Base-by-base conservation (phyloP, 352 stramenopile genomes). In the Phytophthora hibernalis region DNA sequence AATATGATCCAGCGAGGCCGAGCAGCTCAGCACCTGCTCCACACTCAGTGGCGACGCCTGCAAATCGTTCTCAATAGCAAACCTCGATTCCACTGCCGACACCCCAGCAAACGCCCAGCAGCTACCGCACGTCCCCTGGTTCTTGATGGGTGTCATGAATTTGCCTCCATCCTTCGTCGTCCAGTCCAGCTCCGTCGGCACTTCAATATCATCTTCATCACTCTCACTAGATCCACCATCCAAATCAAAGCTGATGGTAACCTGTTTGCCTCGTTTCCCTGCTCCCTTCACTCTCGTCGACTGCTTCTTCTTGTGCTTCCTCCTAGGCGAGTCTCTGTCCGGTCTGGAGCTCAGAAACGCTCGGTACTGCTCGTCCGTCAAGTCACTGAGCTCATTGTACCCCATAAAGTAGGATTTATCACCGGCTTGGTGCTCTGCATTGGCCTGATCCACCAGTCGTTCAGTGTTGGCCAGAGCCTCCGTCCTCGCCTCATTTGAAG, bases 61-160 rank as follows among this genome's bases (percentile, higher is more conserved):
- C 4, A 90, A 69, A n/a, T 92, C 77, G 20, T 90, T 73, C 28
- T 84, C 78, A 70, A 96, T 96, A n/a, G 88, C 88, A 56, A 77
- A 87, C 22, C 83, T 82, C 20, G 80, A 91, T 62, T 96, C 88
- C 47, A 93, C 76, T 11, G 82, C 84, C 2, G 84, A 81, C 1
- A 93, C 76, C 21, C 82, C 87, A 12, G 74, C 55, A 64, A 98
- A 98, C 8, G 94, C 94, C 94, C 94, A 98, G 72, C 94, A 98
- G 54, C 89, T 96, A 9, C 94, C 94, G 56, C 94, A 98, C 28
- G 87, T 94, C 24, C 91, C 92, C 60, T 98, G 93, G 63, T 98
- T 97, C 79, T 98, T 98, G 35, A 98, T 85, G 7, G 92, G 83
- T 30, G 90, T 97, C 83, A 93, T 52, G 64, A 91, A 96, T 67